These are phyloP conservation scores for Sorghum bicolor DNA, from an alignment of 176 grass and related monocot species.

Conservation along the genomic window Sorghum_bicolor_NCBIv3 NC_012873.2:7437001-7437500, in stretches of 20 bases:
- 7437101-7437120: slow-evolving; percentile 93
- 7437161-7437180: slow-evolving; percentile 52
- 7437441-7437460: slow-evolving; percentile 84
- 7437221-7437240: slow-evolving; percentile 23
- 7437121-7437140: slow-evolving; percentile 93
- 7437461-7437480: slow-evolving; percentile 90
- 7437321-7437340: slow-evolving; percentile 97
- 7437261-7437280: slow-evolving; percentile 98
- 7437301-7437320: slow-evolving; percentile 90
- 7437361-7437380: slow-evolving; percentile 79
- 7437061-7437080: slow-evolving; percentile 57
- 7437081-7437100: slow-evolving; percentile 89
- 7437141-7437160: slow-evolving; percentile 96
- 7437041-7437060: neutral
- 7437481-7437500: slow-evolving; percentile 76
- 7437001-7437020: slow-evolving; percentile 7
- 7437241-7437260: slow-evolving; percentile 44
- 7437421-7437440: slow-evolving; percentile 83
- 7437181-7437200: neutral
- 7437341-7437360: slow-evolving; percentile 79
- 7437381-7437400: slow-evolving; percentile 89
- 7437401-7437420: slow-evolving; percentile 93
- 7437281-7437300: slow-evolving; percentile 95
- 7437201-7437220: neutral
- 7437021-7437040: neutral